These are phyloP conservation scores for Albizia julibrissin DNA, from an alignment of 306 rosid species.

Conservation along the genomic window DNA sequence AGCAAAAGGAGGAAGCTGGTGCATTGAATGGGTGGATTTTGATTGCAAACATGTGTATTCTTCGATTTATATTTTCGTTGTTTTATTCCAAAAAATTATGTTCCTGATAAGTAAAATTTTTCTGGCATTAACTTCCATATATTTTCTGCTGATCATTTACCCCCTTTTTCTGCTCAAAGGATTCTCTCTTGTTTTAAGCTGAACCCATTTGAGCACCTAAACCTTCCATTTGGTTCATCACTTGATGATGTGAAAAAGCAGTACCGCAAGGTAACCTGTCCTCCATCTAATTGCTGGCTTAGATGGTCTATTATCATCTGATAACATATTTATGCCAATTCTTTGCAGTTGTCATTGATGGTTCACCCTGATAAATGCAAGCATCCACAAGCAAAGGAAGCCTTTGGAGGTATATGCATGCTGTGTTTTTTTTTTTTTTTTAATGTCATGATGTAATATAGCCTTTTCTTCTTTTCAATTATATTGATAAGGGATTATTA, in stretches of 20 bases:
- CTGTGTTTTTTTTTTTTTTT: not conserved
- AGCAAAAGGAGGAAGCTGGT: conserved; percentile 6
- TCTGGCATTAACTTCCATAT: conserved; percentile 15
- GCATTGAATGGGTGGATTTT: conserved; percentile 13
- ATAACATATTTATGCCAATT: conserved; percentile 26
- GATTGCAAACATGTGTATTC: not conserved
- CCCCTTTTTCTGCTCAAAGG: conserved; percentile 46
- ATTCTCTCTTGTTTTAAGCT: conserved; percentile 92
- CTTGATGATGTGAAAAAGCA: conserved; percentile 83
- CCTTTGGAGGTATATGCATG: conserved; percentile 78
- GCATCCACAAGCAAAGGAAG: conserved; percentile 98
- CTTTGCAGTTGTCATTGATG: conserved; percentile 77
- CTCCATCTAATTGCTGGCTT: conserved; percentile 14
- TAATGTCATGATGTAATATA: not conserved
- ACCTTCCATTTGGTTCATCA: conserved; percentile 74
- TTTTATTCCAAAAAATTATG: conserved; percentile 4
- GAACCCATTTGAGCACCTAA: conserved; percentile 82
- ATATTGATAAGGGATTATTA: conserved; percentile 7
- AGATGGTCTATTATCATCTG: conserved; percentile 15
- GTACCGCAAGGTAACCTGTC: conserved; percentile 81
- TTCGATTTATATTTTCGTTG: not conserved
- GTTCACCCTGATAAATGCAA: conserved; percentile 99
- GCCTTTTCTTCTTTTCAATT: not conserved
- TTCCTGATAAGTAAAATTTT: conserved; percentile 2
- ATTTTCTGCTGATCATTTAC: conserved; percentile 29